A percentile compares a stretch with the other conserved stretches of the same genome.
These are phyloP conservation scores for Acephala macrosclerotiorum DNA, from an alignment of 2,329 filamentous ascomycete species.

Conservation along the genomic window DNA sequence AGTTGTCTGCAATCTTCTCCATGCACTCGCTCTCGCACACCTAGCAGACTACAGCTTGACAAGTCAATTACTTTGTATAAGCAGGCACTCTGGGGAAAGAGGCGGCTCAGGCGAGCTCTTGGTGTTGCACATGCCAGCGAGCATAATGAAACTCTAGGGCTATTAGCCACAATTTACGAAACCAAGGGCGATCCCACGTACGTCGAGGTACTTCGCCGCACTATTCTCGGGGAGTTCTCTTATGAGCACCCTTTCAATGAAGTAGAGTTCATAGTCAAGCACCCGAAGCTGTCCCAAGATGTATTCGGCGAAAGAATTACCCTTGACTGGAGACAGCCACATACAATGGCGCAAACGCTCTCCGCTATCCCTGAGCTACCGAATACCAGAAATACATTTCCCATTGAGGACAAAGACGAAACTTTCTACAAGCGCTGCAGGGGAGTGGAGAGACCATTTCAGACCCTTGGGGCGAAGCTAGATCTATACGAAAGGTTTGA, in stretches of 20 bases:
- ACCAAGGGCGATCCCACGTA: slow-evolving; percentile 37
- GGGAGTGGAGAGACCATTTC: slow-evolving; percentile 5
- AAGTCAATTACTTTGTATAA: slow-evolving; percentile 37
- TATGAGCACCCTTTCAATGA: slow-evolving; percentile 21
- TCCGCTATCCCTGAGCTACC: background rate
- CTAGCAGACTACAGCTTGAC: slow-evolving; percentile 36
- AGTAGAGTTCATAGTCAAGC: slow-evolving; percentile 21
- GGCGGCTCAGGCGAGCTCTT: slow-evolving; percentile 30
- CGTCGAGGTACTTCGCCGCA: slow-evolving; percentile 36
- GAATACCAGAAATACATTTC: background rate
- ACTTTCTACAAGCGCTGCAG: background rate
- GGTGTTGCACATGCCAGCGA: slow-evolving; percentile 24
- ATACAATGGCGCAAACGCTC: background rate
- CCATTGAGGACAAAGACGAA: slow-evolving; percentile 6
- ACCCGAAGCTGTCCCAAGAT: slow-evolving; percentile 13
- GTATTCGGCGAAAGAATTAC: slow-evolving; percentile 20
- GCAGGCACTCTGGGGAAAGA: slow-evolving; percentile 36
- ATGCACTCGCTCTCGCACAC: slow-evolving; percentile 36
- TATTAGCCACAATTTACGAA: slow-evolving; percentile 39
- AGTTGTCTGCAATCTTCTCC: slow-evolving; percentile 37
- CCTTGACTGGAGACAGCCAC: slow-evolving; percentile 16
- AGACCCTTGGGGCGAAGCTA: slow-evolving; percentile 9
- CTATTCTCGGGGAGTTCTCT: slow-evolving; percentile 9
- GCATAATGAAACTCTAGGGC: slow-evolving; percentile 34
- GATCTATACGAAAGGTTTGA: slow-evolving; percentile 5